Percentiles rank a stretch among this genome's conserved stretches.
Conservation (phyloP, 257 asterid species). For the Solanum phureja region DNA sequence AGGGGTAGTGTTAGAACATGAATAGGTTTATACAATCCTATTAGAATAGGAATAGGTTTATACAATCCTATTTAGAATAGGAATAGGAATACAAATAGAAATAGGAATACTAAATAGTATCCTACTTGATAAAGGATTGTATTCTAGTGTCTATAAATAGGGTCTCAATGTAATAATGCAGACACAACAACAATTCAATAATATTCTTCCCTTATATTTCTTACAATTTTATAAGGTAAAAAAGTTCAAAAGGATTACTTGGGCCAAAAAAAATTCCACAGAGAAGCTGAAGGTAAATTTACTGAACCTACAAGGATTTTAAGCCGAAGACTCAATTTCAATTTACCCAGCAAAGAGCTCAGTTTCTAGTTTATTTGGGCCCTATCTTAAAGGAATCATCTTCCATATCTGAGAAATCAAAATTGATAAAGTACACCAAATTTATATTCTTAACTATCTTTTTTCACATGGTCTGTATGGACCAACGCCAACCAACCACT, state of each 20-base stretch:
- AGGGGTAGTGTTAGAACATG: too few species aligned
- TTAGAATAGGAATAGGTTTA: too few species aligned
- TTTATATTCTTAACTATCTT: background rate
- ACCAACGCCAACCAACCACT: background rate
- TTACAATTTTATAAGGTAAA: background rate
- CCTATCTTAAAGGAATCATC: background rate
- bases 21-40: too few species aligned
- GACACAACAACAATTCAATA: too few species aligned
- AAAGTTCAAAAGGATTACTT: background rate
- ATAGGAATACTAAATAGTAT: too few species aligned
- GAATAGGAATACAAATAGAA: too few species aligned
- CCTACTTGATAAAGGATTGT: too few species aligned
- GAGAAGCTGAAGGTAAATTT: constrained; percentile 13
- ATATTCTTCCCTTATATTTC: too few species aligned
- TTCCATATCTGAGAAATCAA: background rate
- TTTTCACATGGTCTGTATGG: background rate
- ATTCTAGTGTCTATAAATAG: too few species aligned
- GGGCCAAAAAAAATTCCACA: constrained; percentile 44
- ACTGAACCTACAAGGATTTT: constrained; percentile 18
- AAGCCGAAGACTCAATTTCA: constrained; percentile 12
- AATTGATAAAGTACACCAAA: background rate
- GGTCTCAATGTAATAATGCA: too few species aligned
- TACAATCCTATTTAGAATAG: too few species aligned
- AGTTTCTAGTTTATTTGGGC: background rate
- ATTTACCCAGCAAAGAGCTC: constrained; percentile 6